Evolutionary conservation across 2,329 filamentous ascomycete species (phyloP), one percentile per base, ranked within the genome.

Genomic region (Sporothrix phasma): DNA sequence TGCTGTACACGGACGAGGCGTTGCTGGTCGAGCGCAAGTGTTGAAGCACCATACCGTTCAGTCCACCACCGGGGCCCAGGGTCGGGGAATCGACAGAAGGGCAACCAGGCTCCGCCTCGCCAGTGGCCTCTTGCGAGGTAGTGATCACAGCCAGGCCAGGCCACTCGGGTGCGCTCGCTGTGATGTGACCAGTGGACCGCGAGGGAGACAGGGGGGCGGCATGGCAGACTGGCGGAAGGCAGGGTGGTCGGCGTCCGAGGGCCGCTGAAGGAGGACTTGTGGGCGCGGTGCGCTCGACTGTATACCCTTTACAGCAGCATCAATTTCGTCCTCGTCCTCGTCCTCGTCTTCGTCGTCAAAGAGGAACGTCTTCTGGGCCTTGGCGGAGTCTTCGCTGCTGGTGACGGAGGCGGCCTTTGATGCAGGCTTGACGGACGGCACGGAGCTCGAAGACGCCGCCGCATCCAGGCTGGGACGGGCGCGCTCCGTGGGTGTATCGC

Each of bases 21-120:
- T 87, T 88, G 75, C 93, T 97, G 67, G 88, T 85, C 39, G 85
- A 85, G 60, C 94, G 86, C 46, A 97, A 77, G 77, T 97, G 94
- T 67, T 92, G 88, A 37, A 88, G 85, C 53, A 96, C 87, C 79
- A 96, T 83, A 1, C 88, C 89, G 70, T 88, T 93, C 17, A 97
- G 79, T 0, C 90, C 91, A 19, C 77, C 77, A 17, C 79, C 79
- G 0, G 89, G 87, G 1, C 88, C 88, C 5, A 96, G 77, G 0
- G 90, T 95, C 0, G 92, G 92, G 0, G 92, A 96, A 70, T 96
- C 90, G 10, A 73, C 73, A 0, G 79, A 74, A 64, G 45, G 31
- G 7, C 31, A 45, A n/a, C 22, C 22, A 10, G 22, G 17, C 1
- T 46, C 46, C n/a, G n/a, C n/a, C 6, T 31, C 26, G 10, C 26